Evolutionary conservation across 441 rosid species (phyloP).

Genomic region (Gossypium trilobum): DNA sequence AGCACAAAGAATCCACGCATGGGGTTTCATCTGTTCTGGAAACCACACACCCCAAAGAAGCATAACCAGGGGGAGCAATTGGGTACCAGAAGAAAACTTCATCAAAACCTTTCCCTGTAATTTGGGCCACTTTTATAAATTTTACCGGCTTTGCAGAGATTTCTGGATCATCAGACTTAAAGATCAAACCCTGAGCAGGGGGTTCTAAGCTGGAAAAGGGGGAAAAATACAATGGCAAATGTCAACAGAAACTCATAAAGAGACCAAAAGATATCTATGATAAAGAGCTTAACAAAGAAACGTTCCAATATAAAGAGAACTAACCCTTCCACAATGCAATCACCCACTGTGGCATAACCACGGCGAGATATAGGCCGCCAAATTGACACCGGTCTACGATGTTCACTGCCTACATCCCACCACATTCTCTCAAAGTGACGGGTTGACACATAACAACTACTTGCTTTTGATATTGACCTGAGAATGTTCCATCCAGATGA

Average conservation of each 20-base stretch:
- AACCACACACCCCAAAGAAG: constrained; percentile 81
- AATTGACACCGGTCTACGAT: constrained; percentile 78
- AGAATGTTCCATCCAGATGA: constrained; percentile 85
- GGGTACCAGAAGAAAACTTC: constrained; percentile 97
- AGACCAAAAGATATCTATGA: constrained; percentile 7
- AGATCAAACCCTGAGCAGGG: constrained; percentile 75
- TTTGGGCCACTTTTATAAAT: constrained; percentile 78
- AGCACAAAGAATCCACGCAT: constrained; percentile 51
- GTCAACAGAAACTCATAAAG: constrained; percentile 13
- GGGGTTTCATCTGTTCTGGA: constrained; percentile 79
- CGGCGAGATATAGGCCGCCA: constrained; percentile 85
- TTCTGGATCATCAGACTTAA: constrained; percentile 68
- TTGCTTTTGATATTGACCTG: constrained; percentile 69
- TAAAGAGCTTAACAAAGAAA: constrained; percentile 7
- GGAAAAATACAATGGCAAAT: constrained; percentile 14
- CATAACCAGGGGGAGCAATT: constrained; percentile 95
- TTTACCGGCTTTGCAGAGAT: constrained; percentile 87
- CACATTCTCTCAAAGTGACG: constrained; percentile 95
- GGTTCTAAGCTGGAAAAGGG: constrained; percentile 69
- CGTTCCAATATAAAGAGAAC: constrained; percentile 19
- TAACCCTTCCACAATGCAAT: constrained; percentile 95
- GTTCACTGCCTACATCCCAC: constrained; percentile 97
- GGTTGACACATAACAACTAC: constrained; percentile 58
- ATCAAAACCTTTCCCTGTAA: constrained; percentile 77
- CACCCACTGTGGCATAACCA: constrained; percentile 79